phyloP scores from a whole-genome alignment of 768 basidiomycete species.

The Lentinus brumalis region DNA sequence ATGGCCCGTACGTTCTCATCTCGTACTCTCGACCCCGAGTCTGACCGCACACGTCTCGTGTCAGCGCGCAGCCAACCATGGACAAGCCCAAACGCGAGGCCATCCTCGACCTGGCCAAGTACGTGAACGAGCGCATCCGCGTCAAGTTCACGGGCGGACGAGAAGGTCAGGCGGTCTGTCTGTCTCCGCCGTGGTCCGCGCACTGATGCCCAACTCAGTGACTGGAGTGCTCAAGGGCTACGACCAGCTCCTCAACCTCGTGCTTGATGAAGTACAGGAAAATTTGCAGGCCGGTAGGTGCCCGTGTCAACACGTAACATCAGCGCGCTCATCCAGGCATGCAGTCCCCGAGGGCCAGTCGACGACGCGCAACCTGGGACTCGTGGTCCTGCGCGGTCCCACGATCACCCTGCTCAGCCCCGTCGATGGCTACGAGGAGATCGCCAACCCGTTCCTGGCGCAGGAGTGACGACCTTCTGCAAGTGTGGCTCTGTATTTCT shows the following conservation, averaged over 20 bases:
- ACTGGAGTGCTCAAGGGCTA: conserved; percentile 93
- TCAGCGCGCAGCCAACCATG: conserved; percentile 49
- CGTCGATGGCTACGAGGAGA: conserved; percentile 93
- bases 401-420: conserved; percentile 94
- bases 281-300: conserved; percentile 51
- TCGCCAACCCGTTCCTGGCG: conserved; percentile 82
- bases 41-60: conserved; percentile 31
- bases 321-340: conserved; percentile 29
- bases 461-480: conserved; percentile 46
- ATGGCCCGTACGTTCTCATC: conserved; percentile 18
- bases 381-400: conserved; percentile 91
- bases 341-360: conserved; percentile 63
- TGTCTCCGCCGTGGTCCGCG: neutral
- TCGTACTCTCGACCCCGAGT: neutral
- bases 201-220: conserved; percentile 49
- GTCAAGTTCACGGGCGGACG: conserved; percentile 99
- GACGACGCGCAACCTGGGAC: conserved; percentile 67
- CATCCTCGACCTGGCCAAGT: conserved; percentile 94
- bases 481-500: too few relatives aligned
- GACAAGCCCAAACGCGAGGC: conserved; percentile 90
- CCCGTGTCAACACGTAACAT: conserved; percentile 10
- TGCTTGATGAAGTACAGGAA: conserved; percentile 94
- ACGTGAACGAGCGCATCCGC: conserved; percentile 87
- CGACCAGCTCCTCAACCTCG: conserved; percentile 95
- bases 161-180: conserved; percentile 60